Evolutionary conservation across 1,284 basidiomycete genomes (phyloP).

Genomic region (Rhodotorula sp.): DNA sequence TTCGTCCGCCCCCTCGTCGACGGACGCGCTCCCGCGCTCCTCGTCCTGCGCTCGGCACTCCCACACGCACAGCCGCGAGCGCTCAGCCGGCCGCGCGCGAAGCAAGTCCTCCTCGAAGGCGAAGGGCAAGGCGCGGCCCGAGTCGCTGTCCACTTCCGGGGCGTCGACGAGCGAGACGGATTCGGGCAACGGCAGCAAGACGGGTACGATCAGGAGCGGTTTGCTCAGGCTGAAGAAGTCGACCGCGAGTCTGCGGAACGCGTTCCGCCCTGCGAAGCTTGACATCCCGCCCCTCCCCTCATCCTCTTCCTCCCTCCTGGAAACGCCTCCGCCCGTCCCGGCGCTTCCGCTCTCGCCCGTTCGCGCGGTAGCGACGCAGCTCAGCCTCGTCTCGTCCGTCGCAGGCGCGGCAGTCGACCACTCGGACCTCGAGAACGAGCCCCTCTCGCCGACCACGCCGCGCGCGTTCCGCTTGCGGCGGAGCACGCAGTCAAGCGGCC

Average conservation of each 20-base stretch:
- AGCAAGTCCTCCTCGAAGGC: not conserved
- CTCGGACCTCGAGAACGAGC: not conserved
- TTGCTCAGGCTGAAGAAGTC: constrained; percentile 2
- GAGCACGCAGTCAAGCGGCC: not conserved
- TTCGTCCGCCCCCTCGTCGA: not conserved
- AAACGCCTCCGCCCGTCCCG: not conserved
- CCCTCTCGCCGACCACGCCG: not conserved
- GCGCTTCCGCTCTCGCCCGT: not conserved
- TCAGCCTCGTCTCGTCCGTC: not conserved
- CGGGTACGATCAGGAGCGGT: not conserved
- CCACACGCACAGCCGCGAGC: not conserved
- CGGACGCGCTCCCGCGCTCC: not conserved
- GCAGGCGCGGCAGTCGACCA: not conserved
- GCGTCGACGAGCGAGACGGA: not conserved
- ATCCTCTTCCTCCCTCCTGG: not conserved
- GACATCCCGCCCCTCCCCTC: not conserved
- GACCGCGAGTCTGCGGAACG: not conserved
- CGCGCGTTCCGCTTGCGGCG: not conserved
- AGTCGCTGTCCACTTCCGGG: not conserved
- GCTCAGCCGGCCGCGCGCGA: not conserved
- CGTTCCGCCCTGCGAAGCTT: not conserved
- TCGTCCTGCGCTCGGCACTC: not conserved
- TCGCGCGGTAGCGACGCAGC: not conserved
- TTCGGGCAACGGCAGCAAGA: not conserved
- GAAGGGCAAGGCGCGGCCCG: not conserved